Conservation (phyloP, 2,329 filamentous ascomycete species). For the Fusarium chlamydosporum region DNA sequence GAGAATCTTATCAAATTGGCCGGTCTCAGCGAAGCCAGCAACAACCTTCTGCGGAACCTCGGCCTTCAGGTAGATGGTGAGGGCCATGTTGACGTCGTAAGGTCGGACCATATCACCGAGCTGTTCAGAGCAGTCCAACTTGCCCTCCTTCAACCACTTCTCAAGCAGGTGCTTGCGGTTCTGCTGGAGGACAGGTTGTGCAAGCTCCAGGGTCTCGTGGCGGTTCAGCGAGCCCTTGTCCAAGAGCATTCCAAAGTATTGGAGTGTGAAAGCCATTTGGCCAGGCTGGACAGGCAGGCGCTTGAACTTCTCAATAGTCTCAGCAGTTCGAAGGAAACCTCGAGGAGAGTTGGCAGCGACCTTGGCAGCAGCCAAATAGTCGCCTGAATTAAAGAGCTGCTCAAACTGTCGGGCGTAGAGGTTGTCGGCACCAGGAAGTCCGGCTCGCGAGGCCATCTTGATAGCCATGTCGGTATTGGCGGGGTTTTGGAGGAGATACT, state of each 20-base stretch:
- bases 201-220: constrained; percentile 94
- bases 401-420: constrained; percentile 96
- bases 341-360: constrained; percentile 96
- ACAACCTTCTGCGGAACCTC: constrained; percentile 95
- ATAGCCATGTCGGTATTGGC: constrained; percentile 94
- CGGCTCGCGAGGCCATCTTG: constrained; percentile 94
- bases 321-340: constrained; percentile 92
- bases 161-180: constrained; percentile 95
- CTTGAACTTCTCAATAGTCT: constrained; percentile 98
- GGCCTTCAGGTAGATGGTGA: constrained; percentile 91
- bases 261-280: constrained; percentile 92
- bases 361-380: constrained; percentile 91
- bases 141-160: constrained; percentile 98
- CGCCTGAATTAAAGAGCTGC: constrained; percentile 82
- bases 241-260: constrained; percentile 97
- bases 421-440: constrained; percentile 92
- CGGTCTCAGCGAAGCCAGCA: constrained; percentile 92
- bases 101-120: constrained; percentile 93
- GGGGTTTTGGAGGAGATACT: constrained; percentile 95
- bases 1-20: constrained; percentile 96
- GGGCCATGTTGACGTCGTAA: constrained; percentile 88
- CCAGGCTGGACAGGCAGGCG: constrained; percentile 82
- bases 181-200: constrained; percentile 91
- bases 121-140: constrained; percentile 95
- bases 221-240: constrained; percentile 95